Evolutionary conservation across 805 yeast genomes (phyloP).

Genomic region (Peterozyma toletana): DNA sequence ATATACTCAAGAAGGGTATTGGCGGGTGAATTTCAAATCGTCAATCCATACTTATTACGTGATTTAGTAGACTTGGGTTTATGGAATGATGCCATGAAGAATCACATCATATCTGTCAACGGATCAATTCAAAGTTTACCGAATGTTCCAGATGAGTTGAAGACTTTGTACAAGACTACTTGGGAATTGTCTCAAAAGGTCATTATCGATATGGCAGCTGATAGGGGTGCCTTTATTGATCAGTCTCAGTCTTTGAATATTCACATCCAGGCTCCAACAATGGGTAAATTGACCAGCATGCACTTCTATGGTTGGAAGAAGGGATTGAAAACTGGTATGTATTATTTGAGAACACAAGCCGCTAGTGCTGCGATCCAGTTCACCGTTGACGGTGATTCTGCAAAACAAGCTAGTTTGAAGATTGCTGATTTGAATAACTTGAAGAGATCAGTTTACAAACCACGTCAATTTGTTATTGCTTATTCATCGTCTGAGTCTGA

Average conservation of each 20-base stretch:
- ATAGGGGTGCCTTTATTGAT: conserved; percentile 73
- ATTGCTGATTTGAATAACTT: conserved; percentile 22
- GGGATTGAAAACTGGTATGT: conserved; percentile 99
- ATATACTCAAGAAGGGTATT: conserved; percentile 57
- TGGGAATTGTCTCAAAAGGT: conserved; percentile 58
- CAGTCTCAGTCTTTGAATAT: conserved; percentile 94
- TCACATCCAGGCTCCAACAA: conserved; percentile 86
- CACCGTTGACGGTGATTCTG: conserved; percentile 56
- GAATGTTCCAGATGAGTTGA: conserved; percentile 45
- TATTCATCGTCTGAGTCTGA: background rate
- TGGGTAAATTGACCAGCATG: conserved; percentile 97
- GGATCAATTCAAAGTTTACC: conserved; percentile 52
- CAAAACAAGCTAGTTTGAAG: conserved; percentile 18
- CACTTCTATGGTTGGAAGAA: conserved; percentile 99
- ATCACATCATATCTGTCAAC: conserved; percentile 45
- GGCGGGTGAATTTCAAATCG: conserved; percentile 60
- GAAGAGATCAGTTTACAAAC: conserved; percentile 10
- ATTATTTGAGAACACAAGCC: conserved; percentile 95
- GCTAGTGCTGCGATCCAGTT: conserved; percentile 97
- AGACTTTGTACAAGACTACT: conserved; percentile 50
- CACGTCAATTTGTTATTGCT: background rate
- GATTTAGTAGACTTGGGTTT: conserved; percentile 53
- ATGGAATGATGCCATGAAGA: conserved; percentile 53
- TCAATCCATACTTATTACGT: conserved; percentile 49
- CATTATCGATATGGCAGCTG: conserved; percentile 62